A percentile compares a stretch with the other conserved stretches of the same genome.
phyloP scores from a whole-genome alignment of 805 yeast genomes.

The Saccharomycopsis malanga region DNA sequence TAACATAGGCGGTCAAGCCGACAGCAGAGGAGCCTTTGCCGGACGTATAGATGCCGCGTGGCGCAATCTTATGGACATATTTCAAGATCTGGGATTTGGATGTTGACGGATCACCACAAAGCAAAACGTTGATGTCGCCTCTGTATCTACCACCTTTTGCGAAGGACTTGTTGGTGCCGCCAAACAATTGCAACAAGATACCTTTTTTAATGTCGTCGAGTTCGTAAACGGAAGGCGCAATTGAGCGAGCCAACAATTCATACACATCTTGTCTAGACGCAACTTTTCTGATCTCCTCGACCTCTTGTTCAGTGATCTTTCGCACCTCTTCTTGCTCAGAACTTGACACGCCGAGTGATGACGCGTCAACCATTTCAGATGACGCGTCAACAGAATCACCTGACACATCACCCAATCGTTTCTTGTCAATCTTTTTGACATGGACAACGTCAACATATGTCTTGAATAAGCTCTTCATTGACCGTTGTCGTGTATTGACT shows the following conservation, averaged over 20 bases:
- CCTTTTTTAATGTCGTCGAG: constrained; percentile 97
- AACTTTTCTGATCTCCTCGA: constrained; percentile 52
- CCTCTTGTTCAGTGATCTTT: constrained; percentile 60
- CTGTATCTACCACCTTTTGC: constrained; percentile 88
- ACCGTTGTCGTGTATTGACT: constrained; percentile 76
- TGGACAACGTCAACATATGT: constrained; percentile 94
- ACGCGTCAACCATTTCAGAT: constrained; percentile 34
- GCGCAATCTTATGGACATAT: constrained; percentile 95
- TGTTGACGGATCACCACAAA: constrained; percentile 98
- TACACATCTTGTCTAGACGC: constrained; percentile 73
- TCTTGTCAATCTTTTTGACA: constrained; percentile 75
- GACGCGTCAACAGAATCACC: constrained; percentile 74
- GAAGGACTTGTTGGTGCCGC: constrained; percentile 89
- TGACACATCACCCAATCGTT: constrained; percentile 74
- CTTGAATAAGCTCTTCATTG: constrained; percentile 77
- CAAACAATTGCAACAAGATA: constrained; percentile 82
- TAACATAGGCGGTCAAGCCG: constrained; percentile 94
- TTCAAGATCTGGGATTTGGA: constrained; percentile 91
- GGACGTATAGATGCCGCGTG: constrained; percentile 95
- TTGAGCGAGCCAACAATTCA: constrained; percentile 77
- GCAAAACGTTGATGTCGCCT: constrained; percentile 86
- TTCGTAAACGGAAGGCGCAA: constrained; percentile 96
- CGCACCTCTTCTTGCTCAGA: constrained; percentile 64
- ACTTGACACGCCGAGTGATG: constrained; percentile 25
- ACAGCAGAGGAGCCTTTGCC: constrained; percentile 99